A percentile compares a stretch with the other conserved stretches of the same genome.
Evolutionary conservation across 148 eudicot genomes (phyloP).

Genomic region (Rhododendron mucronatum): DNA sequence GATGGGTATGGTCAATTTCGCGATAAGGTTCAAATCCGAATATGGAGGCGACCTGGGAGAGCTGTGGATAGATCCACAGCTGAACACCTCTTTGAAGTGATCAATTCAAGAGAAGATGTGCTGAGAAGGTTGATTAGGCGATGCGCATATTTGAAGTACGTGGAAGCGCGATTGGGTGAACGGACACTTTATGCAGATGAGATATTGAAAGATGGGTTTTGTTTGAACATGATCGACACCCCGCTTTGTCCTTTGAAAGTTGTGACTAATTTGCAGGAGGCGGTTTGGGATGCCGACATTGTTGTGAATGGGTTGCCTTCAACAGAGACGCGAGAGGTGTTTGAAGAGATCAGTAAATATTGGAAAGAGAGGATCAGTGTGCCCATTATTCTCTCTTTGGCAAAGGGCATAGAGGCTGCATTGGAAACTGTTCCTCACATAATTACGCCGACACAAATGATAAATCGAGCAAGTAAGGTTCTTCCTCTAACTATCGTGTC

Average conservation of each 20-base stretch:
- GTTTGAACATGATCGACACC: conserved; percentile 59
- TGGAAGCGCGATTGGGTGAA: conserved; percentile 57
- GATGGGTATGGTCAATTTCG: conserved; percentile 57
- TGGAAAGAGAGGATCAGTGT: conserved; percentile 79
- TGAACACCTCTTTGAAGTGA: conserved; percentile 54
- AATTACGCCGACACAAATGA: conserved; percentile 91
- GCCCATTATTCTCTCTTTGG: conserved; percentile 72
- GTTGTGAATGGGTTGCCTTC: conserved; percentile 70
- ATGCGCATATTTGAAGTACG: conserved; percentile 55
- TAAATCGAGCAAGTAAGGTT: conserved; percentile 82
- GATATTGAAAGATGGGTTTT: conserved; percentile 59
- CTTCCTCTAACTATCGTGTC: background rate
- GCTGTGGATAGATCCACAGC: conserved; percentile 55
- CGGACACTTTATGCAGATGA: conserved; percentile 60
- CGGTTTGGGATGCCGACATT: conserved; percentile 67
- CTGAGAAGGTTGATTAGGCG: conserved; percentile 48
- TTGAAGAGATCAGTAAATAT: conserved; percentile 72
- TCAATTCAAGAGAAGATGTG: conserved; percentile 58
- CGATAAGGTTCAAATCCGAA: conserved; percentile 51
- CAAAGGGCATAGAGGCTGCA: conserved; percentile 95
- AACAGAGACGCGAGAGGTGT: conserved; percentile 63
- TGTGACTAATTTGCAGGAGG: conserved; percentile 65
- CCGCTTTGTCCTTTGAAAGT: conserved; percentile 64
- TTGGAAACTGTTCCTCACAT: conserved; percentile 77
- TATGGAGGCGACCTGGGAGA: conserved; percentile 60